Conservation (phyloP, 139 green algal species). For the Coccomyxa sp. region DNA sequence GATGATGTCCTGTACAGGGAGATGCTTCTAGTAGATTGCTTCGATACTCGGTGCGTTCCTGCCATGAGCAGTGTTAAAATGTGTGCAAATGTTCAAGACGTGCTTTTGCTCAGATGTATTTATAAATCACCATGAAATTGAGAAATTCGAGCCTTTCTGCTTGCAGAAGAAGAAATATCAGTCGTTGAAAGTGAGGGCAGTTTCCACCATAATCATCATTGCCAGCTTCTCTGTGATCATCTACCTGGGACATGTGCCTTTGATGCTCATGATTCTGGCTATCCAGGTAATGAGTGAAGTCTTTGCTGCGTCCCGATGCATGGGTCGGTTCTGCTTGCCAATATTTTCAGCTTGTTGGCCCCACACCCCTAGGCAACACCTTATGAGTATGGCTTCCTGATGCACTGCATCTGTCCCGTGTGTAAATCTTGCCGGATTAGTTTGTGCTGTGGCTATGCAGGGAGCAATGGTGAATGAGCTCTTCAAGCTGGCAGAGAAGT, state of each 20-base stretch:
- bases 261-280: constrained; percentile 75
- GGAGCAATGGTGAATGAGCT: constrained; percentile 69
- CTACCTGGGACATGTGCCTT: constrained; percentile 74
- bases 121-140: not conserved
- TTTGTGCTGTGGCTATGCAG: constrained; percentile 37
- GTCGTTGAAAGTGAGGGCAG: constrained; percentile 38
- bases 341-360: not conserved
- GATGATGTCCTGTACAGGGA: not conserved
- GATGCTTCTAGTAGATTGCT: not conserved
- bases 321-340: not conserved
- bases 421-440: not conserved
- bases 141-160: not conserved
- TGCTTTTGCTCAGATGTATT: not conserved
- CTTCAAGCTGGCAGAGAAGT: constrained; percentile 66
- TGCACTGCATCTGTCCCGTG: not conserved
- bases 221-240: constrained; percentile 63
- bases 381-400: not conserved
- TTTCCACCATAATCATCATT: constrained; percentile 76
- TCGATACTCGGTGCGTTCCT: not conserved
- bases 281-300: constrained; percentile 54
- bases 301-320: too few species aligned
- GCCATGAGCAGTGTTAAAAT: too few species aligned
- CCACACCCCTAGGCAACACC: not conserved
- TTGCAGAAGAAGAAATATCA: constrained; percentile 7
- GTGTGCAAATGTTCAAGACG: not conserved